Conservation (phyloP, 2,329 filamentous ascomycete genomes). For the Diaporthe destruens region DNA sequence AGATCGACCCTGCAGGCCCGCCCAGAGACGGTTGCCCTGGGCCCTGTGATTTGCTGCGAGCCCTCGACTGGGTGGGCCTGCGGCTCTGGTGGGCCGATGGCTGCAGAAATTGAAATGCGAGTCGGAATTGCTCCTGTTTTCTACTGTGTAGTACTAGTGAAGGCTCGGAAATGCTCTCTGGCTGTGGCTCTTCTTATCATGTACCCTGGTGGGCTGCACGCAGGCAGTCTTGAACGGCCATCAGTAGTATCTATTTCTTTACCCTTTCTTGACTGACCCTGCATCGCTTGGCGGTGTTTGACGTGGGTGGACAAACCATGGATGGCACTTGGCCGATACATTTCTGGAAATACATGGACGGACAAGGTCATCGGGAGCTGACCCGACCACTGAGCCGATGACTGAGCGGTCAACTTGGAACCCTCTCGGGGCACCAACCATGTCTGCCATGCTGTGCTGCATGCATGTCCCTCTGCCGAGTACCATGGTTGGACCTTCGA, state of each 20-base stretch:
- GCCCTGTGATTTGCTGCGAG: conserved; percentile 30
- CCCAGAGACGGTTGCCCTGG: not conserved
- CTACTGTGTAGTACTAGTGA: too few relatives aligned
- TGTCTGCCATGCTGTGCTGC: conserved; percentile 24
- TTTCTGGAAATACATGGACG: too few relatives aligned
- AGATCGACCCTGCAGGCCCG: conserved; percentile 40
- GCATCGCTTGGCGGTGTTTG: conserved; percentile 17
- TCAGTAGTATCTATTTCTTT: not conserved
- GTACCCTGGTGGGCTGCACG: not conserved
- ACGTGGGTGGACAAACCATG: not conserved
- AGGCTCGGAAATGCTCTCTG: too few relatives aligned
- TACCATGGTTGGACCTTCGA: conserved; percentile 30
- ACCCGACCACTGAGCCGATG: not conserved
- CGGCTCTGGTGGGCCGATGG: conserved; percentile 31
- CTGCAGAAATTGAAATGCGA: conserved; percentile 32
- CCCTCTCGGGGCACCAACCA: conserved; percentile 10
- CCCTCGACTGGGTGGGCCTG: not conserved
- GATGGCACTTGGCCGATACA: too few relatives aligned
- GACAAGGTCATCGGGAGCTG: conserved; percentile 11
- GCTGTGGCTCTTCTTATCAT: too few relatives aligned
- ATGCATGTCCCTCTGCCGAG: not conserved
- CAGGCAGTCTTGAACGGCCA: not conserved
- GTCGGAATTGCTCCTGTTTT: conserved; percentile 9
- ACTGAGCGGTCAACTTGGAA: conserved; percentile 17
- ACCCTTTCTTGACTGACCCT: too few relatives aligned